phyloP scores from a whole-genome alignment of 257 asterid species.

The Capsicum baccatum region DNA sequence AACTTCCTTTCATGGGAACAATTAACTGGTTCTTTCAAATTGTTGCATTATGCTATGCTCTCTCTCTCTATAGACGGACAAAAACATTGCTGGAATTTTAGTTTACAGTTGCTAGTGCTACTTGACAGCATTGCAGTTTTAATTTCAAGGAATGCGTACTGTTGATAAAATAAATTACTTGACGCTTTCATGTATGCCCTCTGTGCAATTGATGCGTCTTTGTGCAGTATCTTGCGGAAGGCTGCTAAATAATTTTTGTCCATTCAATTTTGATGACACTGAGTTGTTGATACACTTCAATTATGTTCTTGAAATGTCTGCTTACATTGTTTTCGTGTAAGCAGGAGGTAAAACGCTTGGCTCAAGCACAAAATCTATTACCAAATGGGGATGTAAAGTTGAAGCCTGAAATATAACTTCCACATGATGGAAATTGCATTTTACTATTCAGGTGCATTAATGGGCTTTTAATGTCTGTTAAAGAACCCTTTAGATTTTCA shows the following conservation, averaged over 20 bases:
- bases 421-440: background rate
- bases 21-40: background rate
- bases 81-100: background rate
- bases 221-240: background rate
- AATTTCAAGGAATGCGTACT: background rate
- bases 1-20: background rate
- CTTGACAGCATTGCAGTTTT: conserved; percentile 1
- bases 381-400: conserved; percentile 70
- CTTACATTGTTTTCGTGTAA: background rate
- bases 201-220: conserved; percentile 12
- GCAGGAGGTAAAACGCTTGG: conserved; percentile 63
- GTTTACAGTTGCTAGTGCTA: background rate
- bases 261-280: background rate
- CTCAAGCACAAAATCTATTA: conserved; percentile 55
- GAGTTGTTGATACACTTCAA: background rate
- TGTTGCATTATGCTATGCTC: background rate
- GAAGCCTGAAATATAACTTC: conserved; percentile 47
- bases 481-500: background rate
- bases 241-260: background rate
- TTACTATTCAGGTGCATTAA: background rate
- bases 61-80: background rate
- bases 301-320: background rate
- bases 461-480: conserved; percentile 10
- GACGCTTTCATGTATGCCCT: background rate
- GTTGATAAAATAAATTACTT: background rate